Conservation (phyloP, 148 eudicot species). For the Rheum nobile region DNA sequence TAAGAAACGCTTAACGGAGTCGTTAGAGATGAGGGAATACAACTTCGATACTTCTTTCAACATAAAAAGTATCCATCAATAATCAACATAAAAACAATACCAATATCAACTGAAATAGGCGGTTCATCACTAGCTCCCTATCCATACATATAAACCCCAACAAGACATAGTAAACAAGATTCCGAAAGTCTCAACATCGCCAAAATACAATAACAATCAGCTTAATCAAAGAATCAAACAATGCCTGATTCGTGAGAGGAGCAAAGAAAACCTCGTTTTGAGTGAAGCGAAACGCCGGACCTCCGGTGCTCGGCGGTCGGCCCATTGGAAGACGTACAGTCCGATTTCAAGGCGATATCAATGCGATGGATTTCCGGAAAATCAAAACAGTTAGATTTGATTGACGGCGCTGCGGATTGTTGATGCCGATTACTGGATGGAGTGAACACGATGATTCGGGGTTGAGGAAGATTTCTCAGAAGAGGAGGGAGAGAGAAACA, state of each 20-base stretch:
- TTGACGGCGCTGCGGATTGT: neutral
- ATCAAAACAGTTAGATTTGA: neutral
- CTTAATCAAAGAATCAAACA: neutral
- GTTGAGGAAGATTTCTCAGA: neutral
- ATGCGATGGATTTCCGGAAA: neutral
- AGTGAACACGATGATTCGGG: neutral
- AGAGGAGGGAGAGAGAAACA: neutral
- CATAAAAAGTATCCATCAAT: neutral
- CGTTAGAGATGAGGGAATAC: neutral
- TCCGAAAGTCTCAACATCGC: neutral
- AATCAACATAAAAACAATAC: neutral
- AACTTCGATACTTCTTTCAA: constrained; percentile 29
- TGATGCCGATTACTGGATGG: neutral
- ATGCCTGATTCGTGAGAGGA: neutral
- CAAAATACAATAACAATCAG: neutral
- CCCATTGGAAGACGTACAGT: constrained; percentile 32
- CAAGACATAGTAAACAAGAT: neutral
- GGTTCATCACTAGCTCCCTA: neutral
- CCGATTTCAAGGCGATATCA: neutral
- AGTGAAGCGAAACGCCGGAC: constrained; percentile 71
- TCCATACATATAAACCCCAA: neutral
- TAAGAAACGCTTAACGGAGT: neutral
- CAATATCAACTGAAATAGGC: neutral
- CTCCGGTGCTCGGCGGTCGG: constrained; percentile 76
- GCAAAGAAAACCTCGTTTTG: constrained; percentile 36